A percentile compares a stretch with the other conserved stretches of the same genome.
These are phyloP conservation scores for Mortierella polycephala DNA, from an alignment of 371 early-diverging fungal species.

Conservation along the genomic window DNA sequence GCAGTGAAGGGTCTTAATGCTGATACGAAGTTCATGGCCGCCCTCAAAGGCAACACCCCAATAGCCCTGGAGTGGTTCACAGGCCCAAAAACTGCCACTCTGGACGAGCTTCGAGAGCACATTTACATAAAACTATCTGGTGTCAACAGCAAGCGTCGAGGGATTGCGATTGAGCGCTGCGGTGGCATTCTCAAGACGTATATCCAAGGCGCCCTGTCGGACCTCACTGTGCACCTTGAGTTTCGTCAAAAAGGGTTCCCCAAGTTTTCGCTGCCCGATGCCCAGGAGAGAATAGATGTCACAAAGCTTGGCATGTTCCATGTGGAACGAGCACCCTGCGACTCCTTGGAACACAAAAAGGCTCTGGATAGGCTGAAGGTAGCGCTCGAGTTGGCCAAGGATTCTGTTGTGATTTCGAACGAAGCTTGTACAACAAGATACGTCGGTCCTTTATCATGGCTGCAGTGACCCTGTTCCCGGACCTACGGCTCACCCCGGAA, in stretches of 20 bases:
- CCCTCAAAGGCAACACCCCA: constrained; percentile 1
- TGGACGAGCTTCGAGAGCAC: background rate
- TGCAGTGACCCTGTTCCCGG: too few species aligned
- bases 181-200: constrained; percentile 11
- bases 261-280: constrained; percentile 3
- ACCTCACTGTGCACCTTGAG: background rate
- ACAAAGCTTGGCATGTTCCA: background rate
- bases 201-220: background rate
- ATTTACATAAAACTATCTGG: background rate
- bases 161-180: too few species aligned
- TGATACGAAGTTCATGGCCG: background rate
- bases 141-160: background rate
- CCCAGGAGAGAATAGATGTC: background rate
- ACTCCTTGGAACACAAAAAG: background rate
- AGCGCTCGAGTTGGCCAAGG: too few species aligned
- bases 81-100: background rate
- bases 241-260: constrained; percentile 5
- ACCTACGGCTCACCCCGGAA: too few species aligned
- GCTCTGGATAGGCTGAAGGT: constrained; percentile 1
- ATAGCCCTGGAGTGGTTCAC: background rate
- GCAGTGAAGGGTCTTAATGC: background rate
- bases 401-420: too few species aligned
- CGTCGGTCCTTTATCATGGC: too few species aligned
- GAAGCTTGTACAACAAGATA: background rate
- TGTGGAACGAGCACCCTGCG: background rate